phyloP scores from a whole-genome alignment of 1,284 basidiomycete genomes.

The Ceratobasidium sp. region DNA sequence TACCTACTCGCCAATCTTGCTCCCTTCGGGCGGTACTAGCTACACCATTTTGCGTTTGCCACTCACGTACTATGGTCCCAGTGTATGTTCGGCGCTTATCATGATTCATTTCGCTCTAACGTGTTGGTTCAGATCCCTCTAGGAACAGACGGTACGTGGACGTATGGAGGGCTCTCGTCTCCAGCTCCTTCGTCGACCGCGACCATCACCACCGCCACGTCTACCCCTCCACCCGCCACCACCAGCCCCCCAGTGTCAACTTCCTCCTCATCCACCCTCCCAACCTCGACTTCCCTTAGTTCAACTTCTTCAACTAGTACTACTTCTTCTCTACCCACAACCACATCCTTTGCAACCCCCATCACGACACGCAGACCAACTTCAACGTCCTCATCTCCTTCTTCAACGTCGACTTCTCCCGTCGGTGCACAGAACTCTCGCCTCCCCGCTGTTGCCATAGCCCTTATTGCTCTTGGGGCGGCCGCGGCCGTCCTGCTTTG shows the following conservation, averaged over 20 bases:
- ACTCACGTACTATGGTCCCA: conserved; percentile 75
- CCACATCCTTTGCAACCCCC: conserved; percentile 28
- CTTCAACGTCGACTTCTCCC: background rate
- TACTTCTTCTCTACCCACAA: conserved; percentile 41
- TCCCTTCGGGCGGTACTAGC: conserved; percentile 42
- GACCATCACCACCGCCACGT: conserved; percentile 43
- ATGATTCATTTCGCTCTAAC: background rate
- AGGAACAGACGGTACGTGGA: conserved; percentile 63
- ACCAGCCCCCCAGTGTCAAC: conserved; percentile 29
- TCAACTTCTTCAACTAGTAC: conserved; percentile 45
- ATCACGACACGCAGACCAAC: background rate
- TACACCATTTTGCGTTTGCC: conserved; percentile 62
- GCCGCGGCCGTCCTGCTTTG: conserved; percentile 17
- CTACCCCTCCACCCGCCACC: conserved; percentile 43
- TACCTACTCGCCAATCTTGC: conserved; percentile 61
- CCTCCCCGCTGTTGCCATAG: conserved; percentile 21
- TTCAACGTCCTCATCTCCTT: background rate
- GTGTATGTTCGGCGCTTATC: conserved; percentile 58
- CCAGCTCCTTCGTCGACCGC: conserved; percentile 52
- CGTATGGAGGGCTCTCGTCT: conserved; percentile 66
- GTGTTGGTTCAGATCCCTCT: conserved; percentile 65
- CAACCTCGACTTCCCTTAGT: conserved; percentile 41
- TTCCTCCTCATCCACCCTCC: conserved; percentile 45
- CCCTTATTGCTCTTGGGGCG: conserved; percentile 20
- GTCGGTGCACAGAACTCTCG: background rate